A percentile compares a stretch with the other conserved stretches of the same genome.
phyloP scores from a whole-genome alignment of 345 rosid species.

The Rhizophora mangle region DNA sequence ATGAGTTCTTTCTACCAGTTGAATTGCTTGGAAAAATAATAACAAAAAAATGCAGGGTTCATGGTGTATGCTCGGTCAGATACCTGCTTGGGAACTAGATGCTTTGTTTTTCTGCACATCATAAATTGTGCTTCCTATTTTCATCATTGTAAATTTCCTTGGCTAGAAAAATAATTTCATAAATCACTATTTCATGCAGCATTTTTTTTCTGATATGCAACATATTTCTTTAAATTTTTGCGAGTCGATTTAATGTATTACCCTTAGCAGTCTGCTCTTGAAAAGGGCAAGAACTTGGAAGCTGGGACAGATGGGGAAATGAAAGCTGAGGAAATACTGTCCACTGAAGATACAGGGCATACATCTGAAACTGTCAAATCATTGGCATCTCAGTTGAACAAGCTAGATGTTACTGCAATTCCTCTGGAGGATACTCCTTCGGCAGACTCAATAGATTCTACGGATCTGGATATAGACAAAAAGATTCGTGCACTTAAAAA shows the following conservation, averaged over 20 bases:
- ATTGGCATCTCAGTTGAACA: constrained; percentile 65
- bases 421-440: constrained; percentile 29
- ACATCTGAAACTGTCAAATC: constrained; percentile 45
- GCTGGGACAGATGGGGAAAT: constrained; percentile 35
- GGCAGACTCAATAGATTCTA: constrained; percentile 35
- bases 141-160: background rate
- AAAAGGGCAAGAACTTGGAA: constrained; percentile 56
- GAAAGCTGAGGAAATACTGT: constrained; percentile 31
- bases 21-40: too few relatives aligned
- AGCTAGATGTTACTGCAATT: constrained; percentile 57
- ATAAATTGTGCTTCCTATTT: background rate
- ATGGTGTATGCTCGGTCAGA: too few relatives aligned
- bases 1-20: too few relatives aligned
- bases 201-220: too few relatives aligned
- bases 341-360: constrained; percentile 24
- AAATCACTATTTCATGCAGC: background rate
- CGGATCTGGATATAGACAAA: constrained; percentile 56
- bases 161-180: background rate
- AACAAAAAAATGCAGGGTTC: too few relatives aligned
- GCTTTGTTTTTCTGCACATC: too few relatives aligned
- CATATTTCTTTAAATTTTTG: background rate
- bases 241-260: constrained; percentile 1
- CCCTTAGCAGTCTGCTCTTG: constrained; percentile 60
- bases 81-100: too few relatives aligned
- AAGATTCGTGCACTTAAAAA: constrained; percentile 81